Base-by-base conservation (phyloP, 2,329 filamentous ascomycete genomes). In the Lachnellula hyalina region DNA sequence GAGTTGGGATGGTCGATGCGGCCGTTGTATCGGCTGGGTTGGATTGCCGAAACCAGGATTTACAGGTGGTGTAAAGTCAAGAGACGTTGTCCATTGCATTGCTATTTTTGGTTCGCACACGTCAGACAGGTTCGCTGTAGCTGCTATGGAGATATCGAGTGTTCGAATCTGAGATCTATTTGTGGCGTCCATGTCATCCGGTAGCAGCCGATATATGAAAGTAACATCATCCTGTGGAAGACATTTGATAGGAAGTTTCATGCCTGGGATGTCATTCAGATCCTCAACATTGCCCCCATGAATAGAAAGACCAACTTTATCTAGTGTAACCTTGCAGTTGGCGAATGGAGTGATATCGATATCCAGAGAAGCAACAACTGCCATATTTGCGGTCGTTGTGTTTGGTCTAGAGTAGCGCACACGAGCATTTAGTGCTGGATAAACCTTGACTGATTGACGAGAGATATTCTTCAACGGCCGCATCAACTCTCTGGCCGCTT, bases 211-310 rank as follows among this genome's bases (percentile, higher is more conserved):
- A 72, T 90, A 93, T 51, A 92, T 74, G 62, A 90, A 84, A 1
- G 86, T 88, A 58, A 90, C 74, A 68, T 91, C 87, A 66, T 93
- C 89, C 63, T 87, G 85, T 15, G 87, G 82, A 14, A 83, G 83
- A 66, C 85, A 86, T 42, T 75, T 75, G 25, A 86, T 73, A 4
- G 84, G 81, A 19, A 86, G 72, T n/a, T 65, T 57, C 57, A 82
- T 70, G 25, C 76, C 78, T 2, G 76, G 72, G 12, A 61, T 58
- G 38, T 72, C 70, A 58, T 80, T 82, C 14, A 87, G 76, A 54
- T 82, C 75, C 53, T 84, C 78, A 17, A 87, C 78, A 14, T 71
- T 72, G 47, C 83, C 84, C 23, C 83, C 81, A 34, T 74, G 72
- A 14, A 89, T 74, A 1, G 74, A 71, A 28, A 91, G 72, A 1